phyloP scores from a whole-genome alignment of 148 eudicot genomes.

The Pharnaceum exiguum region DNA sequence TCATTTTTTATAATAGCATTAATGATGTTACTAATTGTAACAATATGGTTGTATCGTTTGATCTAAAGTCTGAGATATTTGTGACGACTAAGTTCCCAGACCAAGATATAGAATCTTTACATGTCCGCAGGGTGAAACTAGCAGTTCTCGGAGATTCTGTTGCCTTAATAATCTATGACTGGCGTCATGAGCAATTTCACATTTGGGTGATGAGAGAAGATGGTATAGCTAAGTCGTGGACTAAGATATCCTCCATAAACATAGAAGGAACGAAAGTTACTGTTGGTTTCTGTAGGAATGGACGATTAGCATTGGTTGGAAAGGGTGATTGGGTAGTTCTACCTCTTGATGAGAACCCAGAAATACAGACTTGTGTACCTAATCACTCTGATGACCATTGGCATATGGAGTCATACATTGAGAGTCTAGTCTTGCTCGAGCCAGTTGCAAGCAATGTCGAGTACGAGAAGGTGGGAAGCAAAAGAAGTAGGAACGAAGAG shows the following conservation, averaged over 20 bases:
- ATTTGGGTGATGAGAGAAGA: constrained; percentile 8
- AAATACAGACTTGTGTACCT: background rate
- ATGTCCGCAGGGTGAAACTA: background rate
- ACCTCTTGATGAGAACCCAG: background rate
- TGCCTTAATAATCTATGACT: background rate
- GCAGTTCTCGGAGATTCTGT: background rate
- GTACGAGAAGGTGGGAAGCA: background rate
- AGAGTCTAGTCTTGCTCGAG: constrained; percentile 5
- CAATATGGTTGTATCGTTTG: constrained; percentile 1
- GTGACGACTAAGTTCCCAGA: background rate
- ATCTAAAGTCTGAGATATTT: constrained; percentile 1
- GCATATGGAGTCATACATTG: constrained; percentile 3
- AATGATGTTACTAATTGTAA: background rate
- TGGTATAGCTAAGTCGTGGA: constrained; percentile 6
- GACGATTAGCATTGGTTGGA: background rate
- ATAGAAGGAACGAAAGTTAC: background rate
- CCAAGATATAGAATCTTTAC: background rate
- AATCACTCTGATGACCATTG: background rate
- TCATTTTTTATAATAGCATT: no score
- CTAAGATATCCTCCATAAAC: background rate
- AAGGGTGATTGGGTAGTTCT: background rate
- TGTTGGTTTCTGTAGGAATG: constrained; percentile 9
- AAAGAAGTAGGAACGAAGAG: background rate
- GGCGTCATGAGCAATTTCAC: background rate
- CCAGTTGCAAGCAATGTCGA: background rate